Evolutionary conservation across 495 filamentous ascomycete species (phyloP).

Genomic region (Apiosordaria backusii): DNA sequence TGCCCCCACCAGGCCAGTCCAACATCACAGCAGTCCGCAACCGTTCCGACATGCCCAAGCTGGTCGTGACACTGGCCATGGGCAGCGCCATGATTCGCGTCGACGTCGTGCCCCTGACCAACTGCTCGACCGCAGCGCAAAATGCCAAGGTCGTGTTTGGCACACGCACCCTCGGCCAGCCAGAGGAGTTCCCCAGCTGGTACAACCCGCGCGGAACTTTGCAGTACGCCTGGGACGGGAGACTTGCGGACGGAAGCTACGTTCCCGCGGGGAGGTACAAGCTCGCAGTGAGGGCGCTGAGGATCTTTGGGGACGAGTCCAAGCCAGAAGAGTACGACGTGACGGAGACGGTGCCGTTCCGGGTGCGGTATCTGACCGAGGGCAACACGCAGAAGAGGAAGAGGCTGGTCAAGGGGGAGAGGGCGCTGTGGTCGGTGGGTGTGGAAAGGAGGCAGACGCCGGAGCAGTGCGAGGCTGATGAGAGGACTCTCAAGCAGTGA

Average conservation of each 20-base stretch:
- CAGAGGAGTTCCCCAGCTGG: constrained; percentile 33
- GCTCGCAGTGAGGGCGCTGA: constrained; percentile 41
- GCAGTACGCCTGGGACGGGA: constrained; percentile 39
- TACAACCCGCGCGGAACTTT: constrained; percentile 41
- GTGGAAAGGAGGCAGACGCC: neutral
- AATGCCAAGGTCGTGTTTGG: constrained; percentile 32
- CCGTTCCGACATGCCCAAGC: constrained; percentile 25
- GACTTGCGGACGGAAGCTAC: constrained; percentile 39
- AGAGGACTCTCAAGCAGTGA: neutral
- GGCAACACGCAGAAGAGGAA: constrained; percentile 1
- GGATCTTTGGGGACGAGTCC: constrained; percentile 40
- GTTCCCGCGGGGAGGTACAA: constrained; percentile 46
- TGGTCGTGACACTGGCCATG: constrained; percentile 37
- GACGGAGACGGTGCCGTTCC: constrained; percentile 36
- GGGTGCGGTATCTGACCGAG: constrained; percentile 27
- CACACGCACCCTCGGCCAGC: constrained; percentile 36
- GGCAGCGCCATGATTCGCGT: constrained; percentile 44
- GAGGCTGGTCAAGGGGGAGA: neutral
- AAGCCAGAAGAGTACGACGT: constrained; percentile 37
- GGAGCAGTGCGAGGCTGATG: neutral
- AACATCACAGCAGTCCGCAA: constrained; percentile 35
- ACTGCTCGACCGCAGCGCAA: constrained; percentile 25
- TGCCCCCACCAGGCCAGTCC: constrained; percentile 35
- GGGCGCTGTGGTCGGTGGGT: neutral
- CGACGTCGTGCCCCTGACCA: constrained; percentile 39